Percentiles rank a stretch among this genome's conserved stretches.
Evolutionary conservation across 495 filamentous ascomycete species (phyloP).

Genomic region (Lasiosphaeria miniovina): DNA sequence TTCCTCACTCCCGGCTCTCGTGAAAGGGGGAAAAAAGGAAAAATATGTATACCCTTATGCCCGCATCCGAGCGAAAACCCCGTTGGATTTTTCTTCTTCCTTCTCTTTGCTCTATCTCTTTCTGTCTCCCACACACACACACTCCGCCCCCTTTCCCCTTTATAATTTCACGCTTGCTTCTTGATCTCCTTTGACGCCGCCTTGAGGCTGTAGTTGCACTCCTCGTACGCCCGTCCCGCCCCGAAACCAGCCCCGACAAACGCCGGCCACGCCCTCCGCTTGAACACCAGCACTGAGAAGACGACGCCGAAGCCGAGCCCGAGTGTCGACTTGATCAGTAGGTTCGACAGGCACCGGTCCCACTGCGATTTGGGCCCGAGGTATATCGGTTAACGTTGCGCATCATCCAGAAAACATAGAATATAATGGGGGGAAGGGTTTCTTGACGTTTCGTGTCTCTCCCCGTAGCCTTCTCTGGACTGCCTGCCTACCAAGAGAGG

Average conservation of each 20-base stretch:
- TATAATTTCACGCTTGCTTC: constrained; percentile 36
- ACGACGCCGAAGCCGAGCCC: constrained; percentile 94
- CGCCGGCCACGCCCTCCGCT: constrained; percentile 93
- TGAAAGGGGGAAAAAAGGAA: no score
- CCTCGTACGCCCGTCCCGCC: constrained; percentile 93
- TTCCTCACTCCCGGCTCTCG: no score
- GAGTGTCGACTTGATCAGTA: constrained; percentile 90
- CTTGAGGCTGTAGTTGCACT: constrained; percentile 69
- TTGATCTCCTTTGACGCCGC: constrained; percentile 49
- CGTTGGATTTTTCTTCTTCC: no score
- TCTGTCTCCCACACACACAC: not conserved
- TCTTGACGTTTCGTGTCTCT: no score
- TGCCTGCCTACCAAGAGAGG: no score
- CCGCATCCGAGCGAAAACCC: no score
- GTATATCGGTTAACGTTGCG: constrained; percentile 10
- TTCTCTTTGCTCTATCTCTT: not conserved
- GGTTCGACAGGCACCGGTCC: constrained; percentile 95
- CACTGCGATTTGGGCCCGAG: constrained; percentile 56
- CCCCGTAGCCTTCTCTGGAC: no score
- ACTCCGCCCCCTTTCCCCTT: not conserved
- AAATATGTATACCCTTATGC: no score
- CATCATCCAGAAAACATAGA: no score
- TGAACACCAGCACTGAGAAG: constrained; percentile 97
- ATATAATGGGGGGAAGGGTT: not conserved
- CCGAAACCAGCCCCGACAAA: constrained; percentile 91